Evolutionary conservation across 2,329 filamentous ascomycete genomes (phyloP).

Genomic region (Metarhizium humberi): DNA sequence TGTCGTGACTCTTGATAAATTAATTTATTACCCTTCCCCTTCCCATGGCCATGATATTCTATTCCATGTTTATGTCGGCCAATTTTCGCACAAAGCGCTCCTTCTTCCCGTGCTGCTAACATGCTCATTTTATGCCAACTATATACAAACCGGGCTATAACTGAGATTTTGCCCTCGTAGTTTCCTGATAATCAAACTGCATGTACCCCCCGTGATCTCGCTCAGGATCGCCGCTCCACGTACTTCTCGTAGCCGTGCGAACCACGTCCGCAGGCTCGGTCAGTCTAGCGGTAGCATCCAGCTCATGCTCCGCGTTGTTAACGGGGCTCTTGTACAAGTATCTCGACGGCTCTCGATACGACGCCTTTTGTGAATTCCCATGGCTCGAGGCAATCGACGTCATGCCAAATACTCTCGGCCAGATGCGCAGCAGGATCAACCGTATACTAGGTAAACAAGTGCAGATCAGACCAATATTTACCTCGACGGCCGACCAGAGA

Average conservation of each 20-base stretch:
- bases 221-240: background rate
- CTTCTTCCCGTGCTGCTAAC: too few relatives aligned
- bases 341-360: background rate
- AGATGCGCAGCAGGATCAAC: slow-evolving; percentile 18
- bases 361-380: background rate
- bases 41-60: too few relatives aligned
- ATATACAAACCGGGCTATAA: too few relatives aligned
- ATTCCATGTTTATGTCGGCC: too few relatives aligned
- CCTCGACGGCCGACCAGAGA: slow-evolving; percentile 22
- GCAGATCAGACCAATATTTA: slow-evolving; percentile 23
- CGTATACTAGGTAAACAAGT: slow-evolving; percentile 21
- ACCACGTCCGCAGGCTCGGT: background rate
- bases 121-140: too few relatives aligned
- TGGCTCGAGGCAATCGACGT: background rate
- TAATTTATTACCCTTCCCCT: too few relatives aligned
- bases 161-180: too few relatives aligned
- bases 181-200: background rate
- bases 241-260: background rate
- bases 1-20: too few relatives aligned
- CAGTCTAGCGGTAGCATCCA: background rate
- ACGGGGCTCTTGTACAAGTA: background rate
- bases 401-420: slow-evolving; percentile 17
- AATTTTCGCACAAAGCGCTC: too few relatives aligned
- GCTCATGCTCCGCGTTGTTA: background rate
- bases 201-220: background rate